phyloP scores from a whole-genome alignment of 2,329 filamentous ascomycete species.

The Botryosphaeria dothidea region DNA sequence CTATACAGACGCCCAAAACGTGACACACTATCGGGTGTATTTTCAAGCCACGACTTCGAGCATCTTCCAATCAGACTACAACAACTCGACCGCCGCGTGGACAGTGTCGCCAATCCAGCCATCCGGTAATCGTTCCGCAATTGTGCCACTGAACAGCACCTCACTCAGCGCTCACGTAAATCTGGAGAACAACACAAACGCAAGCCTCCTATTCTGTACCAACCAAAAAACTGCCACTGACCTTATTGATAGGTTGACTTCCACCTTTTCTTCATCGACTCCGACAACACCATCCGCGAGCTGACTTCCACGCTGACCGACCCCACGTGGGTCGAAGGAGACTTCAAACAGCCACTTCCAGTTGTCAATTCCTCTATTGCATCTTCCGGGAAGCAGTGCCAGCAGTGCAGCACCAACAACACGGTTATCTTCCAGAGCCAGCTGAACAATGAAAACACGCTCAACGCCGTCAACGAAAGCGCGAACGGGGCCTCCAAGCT shows the following conservation, averaged over 20 bases:
- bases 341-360: neutral
- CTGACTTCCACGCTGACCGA: neutral
- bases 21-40: neutral
- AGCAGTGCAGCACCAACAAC: neutral
- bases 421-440: neutral
- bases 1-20: neutral
- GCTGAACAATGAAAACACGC: constrained; percentile 1
- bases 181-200: neutral
- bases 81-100: neutral
- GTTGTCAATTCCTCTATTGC: neutral
- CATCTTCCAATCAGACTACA: neutral
- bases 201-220: too few species aligned
- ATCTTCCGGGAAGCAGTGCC: neutral
- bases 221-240: neutral
- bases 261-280: constrained; percentile 3
- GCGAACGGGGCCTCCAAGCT: neutral
- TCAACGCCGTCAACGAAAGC: neutral
- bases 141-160: neutral
- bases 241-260: neutral
- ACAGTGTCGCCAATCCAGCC: neutral
- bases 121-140: neutral
- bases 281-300: constrained; percentile 1
- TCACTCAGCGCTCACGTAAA: neutral
- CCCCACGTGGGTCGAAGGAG: neutral
- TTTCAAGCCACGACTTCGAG: neutral